Conservation (phyloP, 1,284 basidiomycete genomes). For the Ceratobasidium sp. region DNA sequence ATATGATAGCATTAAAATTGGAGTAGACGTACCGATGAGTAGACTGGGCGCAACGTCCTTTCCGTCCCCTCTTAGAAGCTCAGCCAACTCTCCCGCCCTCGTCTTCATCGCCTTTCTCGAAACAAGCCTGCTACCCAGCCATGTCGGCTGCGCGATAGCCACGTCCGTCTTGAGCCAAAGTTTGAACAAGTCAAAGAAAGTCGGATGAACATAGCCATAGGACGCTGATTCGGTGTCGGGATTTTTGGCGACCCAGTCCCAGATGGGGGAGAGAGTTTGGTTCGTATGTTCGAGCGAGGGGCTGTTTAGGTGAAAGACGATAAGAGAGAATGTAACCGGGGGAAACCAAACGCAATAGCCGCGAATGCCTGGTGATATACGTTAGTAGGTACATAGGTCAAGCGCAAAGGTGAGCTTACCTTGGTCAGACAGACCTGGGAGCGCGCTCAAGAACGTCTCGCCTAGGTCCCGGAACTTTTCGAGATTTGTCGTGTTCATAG, state of each 20-base stretch:
- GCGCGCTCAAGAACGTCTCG: not conserved
- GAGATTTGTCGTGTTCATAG: not conserved
- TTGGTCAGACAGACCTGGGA: conserved; percentile 5
- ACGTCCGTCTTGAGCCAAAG: conserved; percentile 13
- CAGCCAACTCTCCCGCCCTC: conserved; percentile 8
- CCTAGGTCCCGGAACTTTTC: not conserved
- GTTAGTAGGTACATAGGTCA: not conserved
- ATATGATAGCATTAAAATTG: not conserved
- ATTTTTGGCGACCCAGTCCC: not conserved
- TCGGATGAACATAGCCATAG: not conserved
- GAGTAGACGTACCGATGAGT: conserved; percentile 7
- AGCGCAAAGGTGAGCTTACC: not conserved
- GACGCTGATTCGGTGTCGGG: not conserved
- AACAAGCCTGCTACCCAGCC: conserved; percentile 16
- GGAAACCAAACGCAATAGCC: conserved; percentile 13
- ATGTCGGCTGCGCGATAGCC: not conserved
- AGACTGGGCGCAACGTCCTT: not conserved
- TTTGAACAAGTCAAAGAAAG: too few relatives aligned
- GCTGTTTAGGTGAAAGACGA: conserved; percentile 25
- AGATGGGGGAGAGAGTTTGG: too few relatives aligned
- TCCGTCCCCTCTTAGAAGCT: not conserved
- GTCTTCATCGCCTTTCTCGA: not conserved
- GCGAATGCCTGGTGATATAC: not conserved
- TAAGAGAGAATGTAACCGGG: conserved; percentile 2
- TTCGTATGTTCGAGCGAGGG: too few relatives aligned